phyloP scores from a whole-genome alignment of 768 basidiomycete genomes.

The Suillus tomentosus region DNA sequence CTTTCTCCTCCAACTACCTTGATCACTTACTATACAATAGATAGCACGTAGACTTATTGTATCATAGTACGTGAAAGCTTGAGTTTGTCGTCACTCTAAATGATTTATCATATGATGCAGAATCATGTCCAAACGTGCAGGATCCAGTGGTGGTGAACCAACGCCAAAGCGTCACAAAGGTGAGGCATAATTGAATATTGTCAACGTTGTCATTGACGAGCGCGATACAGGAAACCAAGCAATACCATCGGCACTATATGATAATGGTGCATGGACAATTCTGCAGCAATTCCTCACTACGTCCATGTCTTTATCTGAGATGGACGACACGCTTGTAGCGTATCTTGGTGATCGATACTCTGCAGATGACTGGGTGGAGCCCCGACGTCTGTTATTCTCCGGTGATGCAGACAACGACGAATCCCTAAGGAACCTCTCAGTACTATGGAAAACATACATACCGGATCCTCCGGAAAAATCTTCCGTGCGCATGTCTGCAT shows the following conservation, averaged over 20 bases:
- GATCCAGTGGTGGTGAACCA: neutral
- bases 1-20: neutral
- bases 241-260: neutral
- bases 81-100: too few species aligned
- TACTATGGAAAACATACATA: too few species aligned
- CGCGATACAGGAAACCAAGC: neutral
- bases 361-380: slow-evolving; percentile 3
- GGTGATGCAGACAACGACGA: neutral
- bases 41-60: too few species aligned
- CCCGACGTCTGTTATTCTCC: neutral
- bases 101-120: too few species aligned
- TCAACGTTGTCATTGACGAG: neutral
- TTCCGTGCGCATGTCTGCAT: too few species aligned
- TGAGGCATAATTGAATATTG: neutral
- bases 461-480: too few species aligned
- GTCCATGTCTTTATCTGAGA: neutral
- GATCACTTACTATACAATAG: too few species aligned
- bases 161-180: neutral
- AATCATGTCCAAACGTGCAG: neutral
- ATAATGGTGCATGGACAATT: neutral
- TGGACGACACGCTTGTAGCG: neutral
- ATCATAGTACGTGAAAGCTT: too few species aligned
- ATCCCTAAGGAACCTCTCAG: too few species aligned
- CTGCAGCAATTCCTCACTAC: neutral
- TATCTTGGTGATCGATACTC: neutral